Base-by-base conservation (phyloP, 1,139 yeast genomes). In the Candida mesenterica region DNA sequence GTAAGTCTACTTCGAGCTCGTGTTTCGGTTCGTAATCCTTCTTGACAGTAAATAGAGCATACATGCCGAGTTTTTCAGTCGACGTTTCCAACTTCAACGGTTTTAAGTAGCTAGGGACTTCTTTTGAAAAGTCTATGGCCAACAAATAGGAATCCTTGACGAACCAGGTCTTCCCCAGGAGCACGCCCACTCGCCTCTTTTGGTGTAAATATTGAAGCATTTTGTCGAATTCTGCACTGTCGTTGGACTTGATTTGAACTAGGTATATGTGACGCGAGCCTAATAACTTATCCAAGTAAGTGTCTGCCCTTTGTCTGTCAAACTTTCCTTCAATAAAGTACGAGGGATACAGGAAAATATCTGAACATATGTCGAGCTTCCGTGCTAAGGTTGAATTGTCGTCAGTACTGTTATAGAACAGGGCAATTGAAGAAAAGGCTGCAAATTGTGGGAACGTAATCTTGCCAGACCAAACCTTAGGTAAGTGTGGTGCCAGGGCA, bases 81-180 rank as follows among this genome's bases (percentile, higher is more conserved):
- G 38, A 27, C 40, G 31, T 40, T 10, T 28, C 15, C 14, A 28
- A 16, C 22, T 39, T 57, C 26, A 48, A 46, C 10, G 46, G 36
- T 24, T 51, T 43, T 23, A 71, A 58, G 38, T 57, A 62, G 16
- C 41, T 38, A 1, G 70, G 67, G 15, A 63, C 42, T 25, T 45
- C 24, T 38, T 58, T 55, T 31, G 53, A 40, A 38, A 55, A 54
- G 42, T 56, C 64, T 15, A 77, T 45, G 1, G 86, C 71, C 23
- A 82, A 55, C 31, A 85, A 45, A 55, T 84, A 85, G 2, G 81
- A 70, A 53, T 84, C 94, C 50, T 82, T 83, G 23, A 82, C 80
- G 44, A 69, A 66, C 15, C 55, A 45, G 1, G 74, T 76, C 42
- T 57, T 65, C 15, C 66, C 69, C 24, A 75, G 68, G 31, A 84